Percentiles rank a stretch among this genome's conserved stretches.
Evolutionary conservation across 2,329 filamentous ascomycete species (phyloP).

Genomic region (Sclerotinia minor): DNA sequence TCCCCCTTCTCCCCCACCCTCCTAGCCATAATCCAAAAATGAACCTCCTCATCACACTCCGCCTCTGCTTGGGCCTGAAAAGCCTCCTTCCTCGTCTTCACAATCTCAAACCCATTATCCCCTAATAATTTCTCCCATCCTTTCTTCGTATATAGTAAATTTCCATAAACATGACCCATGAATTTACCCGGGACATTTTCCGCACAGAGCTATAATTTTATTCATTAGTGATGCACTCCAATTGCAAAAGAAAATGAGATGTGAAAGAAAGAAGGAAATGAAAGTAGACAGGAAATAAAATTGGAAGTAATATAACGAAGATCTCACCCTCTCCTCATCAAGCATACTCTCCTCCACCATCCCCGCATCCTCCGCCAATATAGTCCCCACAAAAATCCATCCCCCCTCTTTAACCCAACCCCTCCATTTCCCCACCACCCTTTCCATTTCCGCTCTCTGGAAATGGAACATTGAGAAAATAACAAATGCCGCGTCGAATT

Average conservation of each 20-base stretch:
- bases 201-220: not conserved
- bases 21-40: constrained; percentile 8
- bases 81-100: not conserved
- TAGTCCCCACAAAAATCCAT: not conserved
- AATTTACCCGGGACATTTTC: not conserved
- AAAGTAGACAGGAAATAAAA: too few relatives aligned
- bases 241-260: not conserved
- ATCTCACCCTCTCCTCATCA: not conserved
- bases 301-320: not conserved
- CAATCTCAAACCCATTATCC: constrained; percentile 4
- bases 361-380: not conserved
- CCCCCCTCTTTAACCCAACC: not conserved
- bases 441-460: not conserved
- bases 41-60: not conserved
- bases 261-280: not conserved
- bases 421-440: not conserved
- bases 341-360: not conserved
- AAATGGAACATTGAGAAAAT: not conserved
- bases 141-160: not conserved
- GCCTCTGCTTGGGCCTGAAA: not conserved
- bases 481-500: not conserved
- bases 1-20: not conserved
- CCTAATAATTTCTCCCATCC: not conserved
- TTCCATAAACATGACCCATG: not conserved
- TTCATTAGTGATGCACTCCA: not conserved